Evolutionary conservation across 2,329 filamentous ascomycete species (phyloP).

Genomic region (Aureobasidium pullulans): DNA sequence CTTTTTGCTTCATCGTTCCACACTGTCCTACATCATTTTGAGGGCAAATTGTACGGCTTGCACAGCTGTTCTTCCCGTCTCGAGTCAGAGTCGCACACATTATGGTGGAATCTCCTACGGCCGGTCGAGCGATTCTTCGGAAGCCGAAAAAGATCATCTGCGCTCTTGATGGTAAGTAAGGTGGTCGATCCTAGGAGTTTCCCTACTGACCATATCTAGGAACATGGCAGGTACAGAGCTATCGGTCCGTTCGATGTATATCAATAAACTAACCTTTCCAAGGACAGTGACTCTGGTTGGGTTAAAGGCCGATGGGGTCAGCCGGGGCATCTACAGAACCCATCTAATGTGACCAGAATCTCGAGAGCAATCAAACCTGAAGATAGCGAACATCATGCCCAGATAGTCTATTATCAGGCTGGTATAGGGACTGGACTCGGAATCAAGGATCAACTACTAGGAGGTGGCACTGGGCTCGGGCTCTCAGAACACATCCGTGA

Average conservation of each 20-base stretch:
- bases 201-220: conserved; percentile 14
- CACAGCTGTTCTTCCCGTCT: too few species aligned
- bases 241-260: background rate
- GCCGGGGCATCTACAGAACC: conserved; percentile 25
- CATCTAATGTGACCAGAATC: conserved; percentile 31
- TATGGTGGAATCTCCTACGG: background rate
- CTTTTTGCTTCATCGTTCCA: background rate
- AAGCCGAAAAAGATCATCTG: conserved; percentile 12
- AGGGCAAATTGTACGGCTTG: too few species aligned
- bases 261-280: background rate
- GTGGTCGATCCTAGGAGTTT: background rate
- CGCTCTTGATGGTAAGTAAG: conserved; percentile 8
- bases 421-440: conserved; percentile 30
- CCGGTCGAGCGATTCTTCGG: conserved; percentile 4
- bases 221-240: conserved; percentile 24
- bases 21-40: background rate
- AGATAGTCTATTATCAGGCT: conserved; percentile 33
- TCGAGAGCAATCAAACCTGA: conserved; percentile 27
- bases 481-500: conserved; percentile 45
- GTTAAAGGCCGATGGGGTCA: conserved; percentile 18
- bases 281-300: conserved; percentile 29
- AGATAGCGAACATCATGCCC: conserved; percentile 28
- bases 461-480: conserved; percentile 26
- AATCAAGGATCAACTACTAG: conserved; percentile 25
- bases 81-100: background rate